Conservation (phyloP, 306 rosid species). For the Vigna nakashimae region DNA sequence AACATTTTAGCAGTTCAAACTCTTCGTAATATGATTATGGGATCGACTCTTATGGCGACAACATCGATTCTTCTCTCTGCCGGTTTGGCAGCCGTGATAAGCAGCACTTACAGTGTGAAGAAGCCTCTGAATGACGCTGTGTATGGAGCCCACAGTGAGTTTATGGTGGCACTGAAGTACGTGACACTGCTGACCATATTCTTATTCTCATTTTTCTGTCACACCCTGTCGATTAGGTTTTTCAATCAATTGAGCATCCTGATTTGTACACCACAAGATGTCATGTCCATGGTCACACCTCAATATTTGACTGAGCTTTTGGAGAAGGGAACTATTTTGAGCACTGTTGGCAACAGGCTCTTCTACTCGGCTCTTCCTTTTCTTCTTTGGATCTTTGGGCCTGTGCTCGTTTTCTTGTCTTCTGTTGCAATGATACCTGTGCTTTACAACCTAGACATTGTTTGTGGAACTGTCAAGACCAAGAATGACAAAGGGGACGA, state of each 20-base stretch:
- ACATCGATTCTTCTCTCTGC: slow-evolving; percentile 77
- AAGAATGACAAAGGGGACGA: slow-evolving; percentile 32
- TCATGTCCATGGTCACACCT: slow-evolving; percentile 54
- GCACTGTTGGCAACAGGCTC: slow-evolving; percentile 84
- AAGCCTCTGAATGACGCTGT: slow-evolving; percentile 77
- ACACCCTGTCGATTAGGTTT: slow-evolving; percentile 81
- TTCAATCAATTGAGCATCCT: slow-evolving; percentile 81
- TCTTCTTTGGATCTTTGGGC: slow-evolving; percentile 89
- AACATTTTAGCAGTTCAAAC: slow-evolving; percentile 91
- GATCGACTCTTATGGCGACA: slow-evolving; percentile 92
- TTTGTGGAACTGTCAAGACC: slow-evolving; percentile 45
- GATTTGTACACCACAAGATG: slow-evolving; percentile 71
- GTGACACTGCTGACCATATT: slow-evolving; percentile 80
- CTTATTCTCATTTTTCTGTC: slow-evolving; percentile 86
- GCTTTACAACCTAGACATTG: slow-evolving; percentile 81
- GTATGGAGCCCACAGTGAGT: slow-evolving; percentile 86
- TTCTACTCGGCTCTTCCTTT: slow-evolving; percentile 81
- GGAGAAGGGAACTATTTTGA: slow-evolving; percentile 75
- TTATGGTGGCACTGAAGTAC: slow-evolving; percentile 85
- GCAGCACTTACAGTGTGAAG: slow-evolving; percentile 92
- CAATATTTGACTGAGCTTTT: slow-evolving; percentile 70
- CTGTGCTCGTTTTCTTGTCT: slow-evolving; percentile 73
- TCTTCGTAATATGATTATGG: slow-evolving; percentile 81
- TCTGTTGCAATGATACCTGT: slow-evolving; percentile 72
- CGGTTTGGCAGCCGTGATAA: slow-evolving; percentile 81